phyloP scores from a whole-genome alignment of 2,329 filamentous ascomycete genomes.

The Fusarium sp. region DNA sequence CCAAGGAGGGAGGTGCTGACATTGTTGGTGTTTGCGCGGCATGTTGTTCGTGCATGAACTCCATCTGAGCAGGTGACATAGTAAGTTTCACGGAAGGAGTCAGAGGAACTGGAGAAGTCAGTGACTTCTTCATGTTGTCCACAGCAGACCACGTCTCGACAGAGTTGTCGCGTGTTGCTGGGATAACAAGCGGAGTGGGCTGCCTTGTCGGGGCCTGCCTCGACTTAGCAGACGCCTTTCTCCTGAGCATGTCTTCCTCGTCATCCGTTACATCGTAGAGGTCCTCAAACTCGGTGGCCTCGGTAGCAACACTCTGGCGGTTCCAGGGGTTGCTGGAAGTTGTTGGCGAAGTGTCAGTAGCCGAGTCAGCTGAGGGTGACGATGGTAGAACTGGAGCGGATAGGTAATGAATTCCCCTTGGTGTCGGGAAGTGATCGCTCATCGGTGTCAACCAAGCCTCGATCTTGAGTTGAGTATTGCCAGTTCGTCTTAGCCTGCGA shows the following conservation, averaged over 20 bases:
- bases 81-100: conserved; percentile 75
- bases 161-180: conserved; percentile 50
- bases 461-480: conserved; percentile 61
- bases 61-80: conserved; percentile 80
- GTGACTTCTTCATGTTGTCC: conserved; percentile 57
- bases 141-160: conserved; percentile 58
- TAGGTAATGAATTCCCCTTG: conserved; percentile 73
- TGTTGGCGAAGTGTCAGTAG: conserved; percentile 65
- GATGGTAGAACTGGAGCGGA: conserved; percentile 71
- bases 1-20: conserved; percentile 86
- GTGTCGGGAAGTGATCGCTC: conserved; percentile 77
- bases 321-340: conserved; percentile 71
- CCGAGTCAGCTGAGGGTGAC: conserved; percentile 66
- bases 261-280: conserved; percentile 88
- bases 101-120: conserved; percentile 68
- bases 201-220: conserved; percentile 53
- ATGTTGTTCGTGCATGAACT: conserved; percentile 73
- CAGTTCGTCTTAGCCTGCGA: conserved; percentile 44
- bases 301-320: conserved; percentile 70
- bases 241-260: conserved; percentile 61
- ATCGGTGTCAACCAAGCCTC: conserved; percentile 69
- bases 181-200: conserved; percentile 63
- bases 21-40: conserved; percentile 75
- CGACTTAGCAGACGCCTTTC: conserved; percentile 54
- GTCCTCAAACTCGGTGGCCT: conserved; percentile 82